Conservation (phyloP, 1,139 yeast species). For the Dujonia santamariae region DNA sequence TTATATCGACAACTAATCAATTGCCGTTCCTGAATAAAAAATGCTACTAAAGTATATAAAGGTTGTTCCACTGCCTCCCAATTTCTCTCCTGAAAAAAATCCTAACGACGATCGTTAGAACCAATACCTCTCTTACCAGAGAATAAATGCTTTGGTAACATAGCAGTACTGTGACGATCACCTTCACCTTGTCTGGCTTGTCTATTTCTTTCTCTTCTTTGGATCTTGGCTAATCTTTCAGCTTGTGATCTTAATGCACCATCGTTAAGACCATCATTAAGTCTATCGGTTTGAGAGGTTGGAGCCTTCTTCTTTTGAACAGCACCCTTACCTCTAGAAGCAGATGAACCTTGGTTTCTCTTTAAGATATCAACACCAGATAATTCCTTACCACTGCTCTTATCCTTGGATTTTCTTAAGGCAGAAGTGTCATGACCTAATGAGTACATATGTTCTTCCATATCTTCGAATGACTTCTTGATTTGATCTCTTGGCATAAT, state of each 20-base stretch:
- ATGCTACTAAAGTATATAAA: no score
- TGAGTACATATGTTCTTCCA: slow-evolving; percentile 86
- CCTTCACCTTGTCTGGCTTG: slow-evolving; percentile 93
- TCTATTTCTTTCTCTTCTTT: slow-evolving; percentile 92
- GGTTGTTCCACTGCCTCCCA: no score
- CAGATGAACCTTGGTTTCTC: slow-evolving; percentile 47
- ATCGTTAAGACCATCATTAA: slow-evolving; percentile 81
- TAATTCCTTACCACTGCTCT: slow-evolving; percentile 35
- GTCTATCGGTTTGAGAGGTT: slow-evolving; percentile 70
- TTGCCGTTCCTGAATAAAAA: no score
- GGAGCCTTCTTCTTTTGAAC: slow-evolving; percentile 42
- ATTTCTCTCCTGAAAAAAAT: no score
- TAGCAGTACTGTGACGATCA: slow-evolving; percentile 84
- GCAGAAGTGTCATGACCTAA: slow-evolving; percentile 84
- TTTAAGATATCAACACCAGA: slow-evolving; percentile 77
- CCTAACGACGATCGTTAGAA: slow-evolving; percentile 70
- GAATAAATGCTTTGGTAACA: slow-evolving; percentile 90
- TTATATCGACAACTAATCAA: no score
- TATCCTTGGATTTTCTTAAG: slow-evolving; percentile 41
- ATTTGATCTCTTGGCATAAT: slow-evolving; percentile 90
- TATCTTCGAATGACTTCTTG: slow-evolving; percentile 69
- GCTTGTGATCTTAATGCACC: slow-evolving; percentile 84
- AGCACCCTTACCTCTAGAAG: slow-evolving; percentile 35
- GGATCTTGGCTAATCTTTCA: slow-evolving; percentile 80
- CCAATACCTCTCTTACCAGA: slow-evolving; percentile 96